Evolutionary conservation across 192 early-diverging fungal genomes (phyloP), one percentile per base, ranked within the genome.

Genomic region (Coemansia sp.): DNA sequence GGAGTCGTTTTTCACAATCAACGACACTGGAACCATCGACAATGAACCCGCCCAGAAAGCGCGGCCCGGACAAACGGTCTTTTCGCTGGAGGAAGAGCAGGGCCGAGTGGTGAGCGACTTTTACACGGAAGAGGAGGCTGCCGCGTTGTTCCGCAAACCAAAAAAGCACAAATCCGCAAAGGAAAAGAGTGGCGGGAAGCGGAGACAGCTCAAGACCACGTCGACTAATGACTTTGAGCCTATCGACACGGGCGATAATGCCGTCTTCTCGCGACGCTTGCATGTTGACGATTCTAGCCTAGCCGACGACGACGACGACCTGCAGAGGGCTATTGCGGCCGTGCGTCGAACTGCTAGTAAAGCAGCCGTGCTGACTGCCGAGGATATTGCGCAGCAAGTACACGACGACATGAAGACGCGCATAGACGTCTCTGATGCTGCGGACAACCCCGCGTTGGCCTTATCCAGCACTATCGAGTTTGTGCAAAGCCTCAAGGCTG

Each of bases 281-380:
- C 43, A 14, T 0, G 21, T 66, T 13, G 37, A 59, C 61, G 72
- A 79, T 25, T 87, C 90, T n/a, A 64, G 86, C 12, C 95, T 92
- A 67, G 90, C 90, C 83, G 94, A 96, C 14, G 96, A 98, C 65
- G 96, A 98, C 69, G 95, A 97, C 65, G 96, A 98, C 58, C 69
- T 98, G 41, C 94, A 96, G 62, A 70, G 75, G 21, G 92, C 94
- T 10, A 75, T 98, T n/a, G 88, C 94, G 0, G 76, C 86, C 10
- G 83, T 92, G 12, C 84, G 96, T 37, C 73, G 88, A 21, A 55
- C 86, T 37, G 87, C 34, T 18, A n/a, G 10, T 1, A 53, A 35
- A 10, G 8, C 86, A 0, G 77, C 77, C 10, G 69, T 70, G 12
- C 66, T 77, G 21, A 60, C 26, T 3, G 38, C 71, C 56, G 55